Conservation (phyloP, 2,329 filamentous ascomycete species). For the Knoxdaviesia proteae region DNA sequence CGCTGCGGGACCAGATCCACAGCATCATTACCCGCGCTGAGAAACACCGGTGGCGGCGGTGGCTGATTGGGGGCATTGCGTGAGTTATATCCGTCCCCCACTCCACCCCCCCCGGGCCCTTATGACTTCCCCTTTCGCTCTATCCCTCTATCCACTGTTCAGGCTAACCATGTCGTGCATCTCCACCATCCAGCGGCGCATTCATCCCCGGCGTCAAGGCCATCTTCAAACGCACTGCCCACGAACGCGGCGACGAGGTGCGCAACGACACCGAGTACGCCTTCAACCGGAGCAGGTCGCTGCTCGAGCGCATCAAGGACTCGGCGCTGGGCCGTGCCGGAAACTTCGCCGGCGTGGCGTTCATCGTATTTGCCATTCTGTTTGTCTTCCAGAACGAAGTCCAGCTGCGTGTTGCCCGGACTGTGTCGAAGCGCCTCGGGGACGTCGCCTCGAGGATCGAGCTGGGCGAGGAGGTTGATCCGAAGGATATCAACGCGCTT, state of each 20-base stretch:
- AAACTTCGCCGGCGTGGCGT: slow-evolving; percentile 24
- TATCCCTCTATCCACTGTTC: neutral
- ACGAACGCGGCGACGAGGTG: slow-evolving; percentile 14
- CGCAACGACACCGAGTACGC: slow-evolving; percentile 37
- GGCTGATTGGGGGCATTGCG: slow-evolving; percentile 29
- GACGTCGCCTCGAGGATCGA: slow-evolving; percentile 21
- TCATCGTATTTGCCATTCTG: slow-evolving; percentile 34
- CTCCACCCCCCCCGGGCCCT: no score
- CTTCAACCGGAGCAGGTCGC: slow-evolving; percentile 26
- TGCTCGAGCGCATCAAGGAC: slow-evolving; percentile 27
- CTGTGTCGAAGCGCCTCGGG: slow-evolving; percentile 23
- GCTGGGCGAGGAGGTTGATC: slow-evolving; percentile 22
- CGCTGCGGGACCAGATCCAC: slow-evolving; percentile 21
- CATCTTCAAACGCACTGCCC: slow-evolving; percentile 24
- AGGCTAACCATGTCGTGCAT: neutral
- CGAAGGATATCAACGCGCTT: slow-evolving; percentile 26
- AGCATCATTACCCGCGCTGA: slow-evolving; percentile 22
- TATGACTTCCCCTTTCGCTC: neutral
- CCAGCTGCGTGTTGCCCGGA: slow-evolving; percentile 29
- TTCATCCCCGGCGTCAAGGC: slow-evolving; percentile 30
- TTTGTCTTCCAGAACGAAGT: slow-evolving; percentile 40
- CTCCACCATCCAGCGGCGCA: slow-evolving; percentile 16
- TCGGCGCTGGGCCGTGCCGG: slow-evolving; percentile 21
- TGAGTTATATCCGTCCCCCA: slow-evolving; percentile 13
- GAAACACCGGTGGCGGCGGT: slow-evolving; percentile 28